Percentiles rank a stretch among this genome's conserved stretches.
phyloP scores from a whole-genome alignment of 73 alveolate genomes.

The Loxodes magnus region DNA sequence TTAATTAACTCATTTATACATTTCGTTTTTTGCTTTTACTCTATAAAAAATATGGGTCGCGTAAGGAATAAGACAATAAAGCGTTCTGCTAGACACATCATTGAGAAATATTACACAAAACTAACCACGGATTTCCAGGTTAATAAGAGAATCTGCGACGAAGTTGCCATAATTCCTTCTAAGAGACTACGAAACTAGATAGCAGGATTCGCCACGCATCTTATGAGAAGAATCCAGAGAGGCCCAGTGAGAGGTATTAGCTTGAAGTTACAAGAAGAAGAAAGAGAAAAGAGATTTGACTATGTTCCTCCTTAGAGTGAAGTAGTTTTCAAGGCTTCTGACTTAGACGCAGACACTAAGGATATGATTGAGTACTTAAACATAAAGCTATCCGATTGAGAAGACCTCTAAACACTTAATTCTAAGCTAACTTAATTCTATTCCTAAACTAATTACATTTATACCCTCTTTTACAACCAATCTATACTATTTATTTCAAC shows the following conservation, averaged over 20 bases:
- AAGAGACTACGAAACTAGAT: constrained; percentile 85
- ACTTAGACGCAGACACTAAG: too few relatives aligned
- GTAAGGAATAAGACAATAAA: constrained; percentile 95
- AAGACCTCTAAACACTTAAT: too few relatives aligned
- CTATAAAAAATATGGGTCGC: constrained; percentile 88
- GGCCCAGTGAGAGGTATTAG: constrained; percentile 98
- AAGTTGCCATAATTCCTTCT: constrained; percentile 82
- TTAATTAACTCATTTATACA: too few relatives aligned
- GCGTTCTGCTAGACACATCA: constrained; percentile 88
- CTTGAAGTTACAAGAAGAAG: constrained; percentile 62
- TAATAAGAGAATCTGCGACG: constrained; percentile 92
- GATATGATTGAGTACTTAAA: too few relatives aligned
- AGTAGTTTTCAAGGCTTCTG: too few relatives aligned
- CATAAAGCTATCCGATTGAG: too few relatives aligned
- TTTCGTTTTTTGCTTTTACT: too few relatives aligned
- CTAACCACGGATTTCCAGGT: constrained; percentile 90
- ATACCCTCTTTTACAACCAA: too few relatives aligned
- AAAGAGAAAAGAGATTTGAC: constrained; percentile 44
- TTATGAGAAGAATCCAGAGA: constrained; percentile 90
- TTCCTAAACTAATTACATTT: too few relatives aligned
- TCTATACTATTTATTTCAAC: too few relatives aligned
- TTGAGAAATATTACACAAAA: constrained; percentile 87
- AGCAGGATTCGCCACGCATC: constrained; percentile 91
- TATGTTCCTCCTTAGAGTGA: too few relatives aligned
- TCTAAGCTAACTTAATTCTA: too few relatives aligned